phyloP scores from a whole-genome alignment of 306 rosid genomes.

The Ceratonia siliqua region DNA sequence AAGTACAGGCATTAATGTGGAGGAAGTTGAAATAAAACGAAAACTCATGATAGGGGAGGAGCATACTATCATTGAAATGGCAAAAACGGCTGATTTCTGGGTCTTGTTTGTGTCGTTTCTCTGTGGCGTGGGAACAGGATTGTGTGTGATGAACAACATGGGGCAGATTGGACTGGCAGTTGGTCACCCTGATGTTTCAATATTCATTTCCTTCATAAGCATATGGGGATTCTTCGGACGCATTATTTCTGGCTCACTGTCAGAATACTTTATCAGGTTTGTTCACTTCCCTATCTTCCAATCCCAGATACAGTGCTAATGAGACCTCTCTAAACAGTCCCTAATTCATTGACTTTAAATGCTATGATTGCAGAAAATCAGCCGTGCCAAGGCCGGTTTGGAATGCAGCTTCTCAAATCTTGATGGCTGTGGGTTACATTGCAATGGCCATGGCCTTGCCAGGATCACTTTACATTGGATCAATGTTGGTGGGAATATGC shows the following conservation, averaged over 20 bases:
- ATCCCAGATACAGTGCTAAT: not conserved
- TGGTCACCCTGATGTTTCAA: slow-evolving; percentile 43
- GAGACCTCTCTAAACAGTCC: not conserved
- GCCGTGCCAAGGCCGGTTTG: slow-evolving; percentile 20
- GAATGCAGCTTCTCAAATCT: slow-evolving; percentile 39
- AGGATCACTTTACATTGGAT: slow-evolving; percentile 43
- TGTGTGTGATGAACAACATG: slow-evolving; percentile 54
- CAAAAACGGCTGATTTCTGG: slow-evolving; percentile 42
- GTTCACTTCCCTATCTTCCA: not conserved
- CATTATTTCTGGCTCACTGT: not conserved
- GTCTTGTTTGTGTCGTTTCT: slow-evolving; percentile 42
- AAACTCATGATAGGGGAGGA: slow-evolving; percentile 50
- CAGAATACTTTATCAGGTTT: slow-evolving; percentile 2
- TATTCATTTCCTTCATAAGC: slow-evolving; percentile 50
- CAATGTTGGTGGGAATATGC: slow-evolving; percentile 44
- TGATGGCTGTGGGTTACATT: slow-evolving; percentile 36
- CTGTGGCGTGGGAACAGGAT: slow-evolving; percentile 45
- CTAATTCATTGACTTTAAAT: not conserved
- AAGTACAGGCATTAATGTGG: slow-evolving; percentile 1
- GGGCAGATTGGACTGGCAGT: slow-evolving; percentile 55
- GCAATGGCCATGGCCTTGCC: slow-evolving; percentile 40
- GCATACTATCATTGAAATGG: slow-evolving; percentile 41
- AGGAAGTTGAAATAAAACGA: slow-evolving; percentile 24
- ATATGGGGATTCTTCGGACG: slow-evolving; percentile 38
- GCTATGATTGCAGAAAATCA: slow-evolving; percentile 30